Base-by-base conservation (phyloP, 768 basidiomycete species). In the Coprinopsis strossmayeri region DNA sequence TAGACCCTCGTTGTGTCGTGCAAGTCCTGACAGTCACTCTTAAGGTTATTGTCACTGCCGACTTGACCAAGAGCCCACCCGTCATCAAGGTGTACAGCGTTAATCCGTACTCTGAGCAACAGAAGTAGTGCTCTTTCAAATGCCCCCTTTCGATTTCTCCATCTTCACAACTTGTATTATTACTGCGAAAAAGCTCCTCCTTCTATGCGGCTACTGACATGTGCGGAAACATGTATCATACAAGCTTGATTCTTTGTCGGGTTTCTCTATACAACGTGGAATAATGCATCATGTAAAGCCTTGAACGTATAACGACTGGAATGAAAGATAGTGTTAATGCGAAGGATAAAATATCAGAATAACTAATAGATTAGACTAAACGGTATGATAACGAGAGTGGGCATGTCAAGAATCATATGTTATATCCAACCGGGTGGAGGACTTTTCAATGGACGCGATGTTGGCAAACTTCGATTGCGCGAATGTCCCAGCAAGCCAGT, bases 61-160 rank as follows among this genome's bases (percentile, higher is more conserved):
- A 97, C 64, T 69, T 95, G 57, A 91, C 91, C 53, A 96, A 95
- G 79, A 91, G 88, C 57, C 93, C 93, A 34, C 93, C 93, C 3
- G 90, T 97, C 59, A 87, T 98, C 75, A 94, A 96, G 67, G 92
- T 98, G 49, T 93, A 93, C 74, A 92, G 91, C 59, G 88, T 92
- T 60, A 93, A 93, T 62, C 92, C 92, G 5, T 94, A 89, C 64
- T 45, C 49, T 18, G 23, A 21, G 10, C 40, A 42, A 42, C 18
- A 5, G 5, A 42, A 42, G 23, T 9, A n/a, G n/a, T n/a, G n/a
- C n/a, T n/a, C n/a, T n/a, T n/a, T n/a, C n/a, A 42, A 23, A 42
- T 24, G 7, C 4, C 11, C 40, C 40, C 40, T 12, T 42, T 26
- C 4, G 7, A 24, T n/a, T n/a, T n/a, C n/a, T n/a, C n/a, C n/a